Conservation (phyloP, 2,329 filamentous ascomycete species). For the Colletotrichum cordylinicola region DNA sequence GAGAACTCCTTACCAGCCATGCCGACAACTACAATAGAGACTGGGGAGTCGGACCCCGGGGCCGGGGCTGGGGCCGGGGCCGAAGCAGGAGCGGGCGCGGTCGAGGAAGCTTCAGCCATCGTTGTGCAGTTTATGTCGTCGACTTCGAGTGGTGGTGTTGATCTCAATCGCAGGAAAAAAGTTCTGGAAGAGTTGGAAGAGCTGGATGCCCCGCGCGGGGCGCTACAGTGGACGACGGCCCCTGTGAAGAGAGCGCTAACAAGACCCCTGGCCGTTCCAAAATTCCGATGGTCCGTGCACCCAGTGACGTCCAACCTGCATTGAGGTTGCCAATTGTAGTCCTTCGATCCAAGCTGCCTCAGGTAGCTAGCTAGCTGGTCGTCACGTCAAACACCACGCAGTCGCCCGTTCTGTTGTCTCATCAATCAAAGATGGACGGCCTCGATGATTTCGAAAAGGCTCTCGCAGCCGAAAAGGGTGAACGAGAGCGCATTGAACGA, state of each 20-base stretch:
- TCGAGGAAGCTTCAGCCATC: slow-evolving; percentile 29
- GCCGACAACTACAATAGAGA: slow-evolving; percentile 90
- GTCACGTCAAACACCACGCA: too few relatives aligned
- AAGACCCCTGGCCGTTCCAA: not conserved
- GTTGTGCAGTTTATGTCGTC: not conserved
- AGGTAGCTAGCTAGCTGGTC: not conserved
- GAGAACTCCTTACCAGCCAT: slow-evolving; percentile 76
- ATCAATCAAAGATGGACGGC: slow-evolving; percentile 48
- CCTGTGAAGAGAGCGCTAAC: not conserved
- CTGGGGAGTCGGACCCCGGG: slow-evolving; percentile 55
- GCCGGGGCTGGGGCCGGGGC: slow-evolving; percentile 28
- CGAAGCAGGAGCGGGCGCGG: slow-evolving; percentile 4
- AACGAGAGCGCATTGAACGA: slow-evolving; percentile 53
- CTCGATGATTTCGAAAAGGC: slow-evolving; percentile 79
- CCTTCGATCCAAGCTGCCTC: not conserved
- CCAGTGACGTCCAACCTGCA: slow-evolving; percentile 14
- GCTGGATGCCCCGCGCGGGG: slow-evolving; percentile 22
- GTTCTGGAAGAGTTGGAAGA: slow-evolving; percentile 22
- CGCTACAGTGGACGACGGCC: slow-evolving; percentile 2
- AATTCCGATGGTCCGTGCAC: slow-evolving; percentile 13
- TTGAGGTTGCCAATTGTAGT: not conserved
- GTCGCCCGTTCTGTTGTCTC: not conserved
- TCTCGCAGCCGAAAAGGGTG: slow-evolving; percentile 68
- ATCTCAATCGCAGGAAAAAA: slow-evolving; percentile 15
- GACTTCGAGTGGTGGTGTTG: slow-evolving; percentile 1